phyloP scores from a whole-genome alignment of 495 filamentous ascomycete genomes.

The Aspergillus egyptiacus region DNA sequence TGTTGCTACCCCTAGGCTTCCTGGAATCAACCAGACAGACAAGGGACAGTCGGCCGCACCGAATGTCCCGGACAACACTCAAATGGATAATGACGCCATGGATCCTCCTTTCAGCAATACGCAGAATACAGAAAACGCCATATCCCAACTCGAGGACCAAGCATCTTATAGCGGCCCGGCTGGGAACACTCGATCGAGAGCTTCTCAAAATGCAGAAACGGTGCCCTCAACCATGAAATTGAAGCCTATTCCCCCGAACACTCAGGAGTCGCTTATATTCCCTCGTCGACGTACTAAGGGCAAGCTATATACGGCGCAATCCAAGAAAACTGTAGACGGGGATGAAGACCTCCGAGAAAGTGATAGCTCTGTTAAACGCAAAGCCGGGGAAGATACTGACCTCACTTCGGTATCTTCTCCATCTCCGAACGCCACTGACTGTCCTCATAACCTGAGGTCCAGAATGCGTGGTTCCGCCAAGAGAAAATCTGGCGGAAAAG shows the following conservation, averaged over 20 bases:
- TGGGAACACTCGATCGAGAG: neutral
- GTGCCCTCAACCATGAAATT: neutral
- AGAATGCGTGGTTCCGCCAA: conserved; percentile 1
- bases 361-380: conserved; percentile 15
- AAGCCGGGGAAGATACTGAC: neutral
- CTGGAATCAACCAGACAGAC: neutral
- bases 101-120: neutral
- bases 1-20: neutral
- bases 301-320: conserved; percentile 11
- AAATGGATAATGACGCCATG: neutral
- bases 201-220: neutral
- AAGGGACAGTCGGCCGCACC: neutral
- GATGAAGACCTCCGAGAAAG: conserved; percentile 32
- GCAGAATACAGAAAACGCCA: neutral
- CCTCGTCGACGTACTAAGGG: neutral
- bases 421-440: conserved; percentile 4
- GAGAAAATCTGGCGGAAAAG: neutral
- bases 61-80: neutral
- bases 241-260: conserved; percentile 7
- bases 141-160: neutral
- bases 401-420: conserved; percentile 19
- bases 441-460: neutral
- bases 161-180: neutral
- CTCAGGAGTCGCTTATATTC: conserved; percentile 17
- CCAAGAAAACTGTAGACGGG: conserved; percentile 27